phyloP scores from a whole-genome alignment of 345 rosid species.

The Brassica carinata region DNA sequence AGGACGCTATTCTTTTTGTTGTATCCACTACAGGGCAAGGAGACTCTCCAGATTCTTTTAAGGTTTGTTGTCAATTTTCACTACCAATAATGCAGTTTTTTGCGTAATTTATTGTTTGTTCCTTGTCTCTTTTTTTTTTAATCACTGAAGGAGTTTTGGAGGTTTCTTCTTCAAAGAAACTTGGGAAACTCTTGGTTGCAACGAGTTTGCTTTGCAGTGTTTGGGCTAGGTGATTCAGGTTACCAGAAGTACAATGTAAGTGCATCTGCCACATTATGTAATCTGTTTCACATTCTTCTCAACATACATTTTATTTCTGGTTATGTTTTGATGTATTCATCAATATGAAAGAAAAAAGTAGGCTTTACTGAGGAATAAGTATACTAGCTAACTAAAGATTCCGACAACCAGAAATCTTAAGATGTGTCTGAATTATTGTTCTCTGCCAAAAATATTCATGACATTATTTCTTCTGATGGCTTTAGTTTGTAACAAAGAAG shows the following conservation, averaged over 20 bases:
- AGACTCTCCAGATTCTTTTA: constrained; percentile 82
- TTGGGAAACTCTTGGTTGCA: constrained; percentile 64
- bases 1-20: constrained; percentile 68
- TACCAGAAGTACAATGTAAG: constrained; percentile 87
- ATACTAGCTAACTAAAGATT: background rate
- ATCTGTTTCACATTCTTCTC: background rate
- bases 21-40: constrained; percentile 99
- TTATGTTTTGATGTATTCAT: background rate
- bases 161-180: constrained; percentile 72
- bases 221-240: constrained; percentile 93
- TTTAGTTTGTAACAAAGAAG: constrained; percentile 96
- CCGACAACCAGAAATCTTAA: background rate
- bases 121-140: too few species aligned
- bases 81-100: too few species aligned
- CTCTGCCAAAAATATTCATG: background rate
- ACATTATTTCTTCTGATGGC: constrained; percentile 26
- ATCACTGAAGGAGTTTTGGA: constrained; percentile 71
- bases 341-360: background rate
- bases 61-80: constrained; percentile 42
- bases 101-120: too few species aligned
- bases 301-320: background rate
- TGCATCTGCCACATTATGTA: background rate
- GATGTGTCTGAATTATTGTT: background rate
- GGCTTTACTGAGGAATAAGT: background rate
- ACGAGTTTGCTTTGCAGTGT: constrained; percentile 71